Percentiles rank a stretch among this genome's conserved stretches.
Conservation (phyloP, 2,329 filamentous ascomycete species). For the Fusarium armeniacum region DNA sequence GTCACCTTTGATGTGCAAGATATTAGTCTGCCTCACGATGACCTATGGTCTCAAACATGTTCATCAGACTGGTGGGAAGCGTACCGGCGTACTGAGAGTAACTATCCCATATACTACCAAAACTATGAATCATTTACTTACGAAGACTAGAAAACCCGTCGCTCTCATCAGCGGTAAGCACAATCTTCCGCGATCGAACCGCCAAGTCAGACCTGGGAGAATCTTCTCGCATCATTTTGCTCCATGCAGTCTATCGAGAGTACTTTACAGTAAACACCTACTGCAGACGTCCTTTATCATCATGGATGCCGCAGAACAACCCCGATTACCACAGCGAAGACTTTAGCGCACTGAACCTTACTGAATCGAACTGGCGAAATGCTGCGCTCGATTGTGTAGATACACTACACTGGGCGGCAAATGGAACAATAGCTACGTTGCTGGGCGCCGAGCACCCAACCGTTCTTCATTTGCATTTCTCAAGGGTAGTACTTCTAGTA, state of each 20-base stretch:
- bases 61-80: conserved; percentile 13
- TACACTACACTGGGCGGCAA: conserved; percentile 70
- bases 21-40: conserved; percentile 26
- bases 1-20: background rate
- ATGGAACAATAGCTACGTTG: conserved; percentile 63
- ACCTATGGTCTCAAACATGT: conserved; percentile 14
- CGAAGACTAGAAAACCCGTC: conserved; percentile 39
- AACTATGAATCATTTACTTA: background rate
- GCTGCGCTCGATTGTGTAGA: conserved; percentile 64
- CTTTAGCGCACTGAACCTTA: background rate
- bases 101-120: too few species aligned
- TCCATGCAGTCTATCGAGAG: conserved; percentile 45
- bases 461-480: conserved; percentile 68
- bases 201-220: conserved; percentile 43
- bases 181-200: conserved; percentile 28
- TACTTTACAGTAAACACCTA: conserved; percentile 35
- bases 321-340: background rate
- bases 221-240: conserved; percentile 39
- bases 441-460: conserved; percentile 67
- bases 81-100: conserved; percentile 6
- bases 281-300: conserved; percentile 35
- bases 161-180: conserved; percentile 19
- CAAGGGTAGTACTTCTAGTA: conserved; percentile 65
- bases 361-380: conserved; percentile 57
- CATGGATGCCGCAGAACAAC: conserved; percentile 40